Conservation (phyloP, 805 yeast species). For the Wickerhamiella hasegawae region DNA sequence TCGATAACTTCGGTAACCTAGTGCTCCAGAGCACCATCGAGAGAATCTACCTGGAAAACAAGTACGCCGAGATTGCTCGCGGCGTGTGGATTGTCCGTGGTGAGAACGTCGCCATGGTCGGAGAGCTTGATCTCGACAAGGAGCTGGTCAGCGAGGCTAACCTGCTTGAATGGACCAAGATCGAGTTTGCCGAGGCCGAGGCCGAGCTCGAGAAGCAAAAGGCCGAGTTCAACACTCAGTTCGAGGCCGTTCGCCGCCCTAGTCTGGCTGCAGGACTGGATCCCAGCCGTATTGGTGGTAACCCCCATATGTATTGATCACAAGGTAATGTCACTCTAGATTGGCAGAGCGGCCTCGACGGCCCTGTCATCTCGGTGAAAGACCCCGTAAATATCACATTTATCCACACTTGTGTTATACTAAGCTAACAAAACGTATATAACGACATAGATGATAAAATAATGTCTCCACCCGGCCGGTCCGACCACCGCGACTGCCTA, state of each 20-base stretch:
- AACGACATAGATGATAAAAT: no score
- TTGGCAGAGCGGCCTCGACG: neutral
- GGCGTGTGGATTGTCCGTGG: constrained; percentile 88
- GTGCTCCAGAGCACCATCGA: constrained; percentile 85
- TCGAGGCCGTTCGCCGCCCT: neutral
- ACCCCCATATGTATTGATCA: neutral
- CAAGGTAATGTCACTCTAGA: neutral
- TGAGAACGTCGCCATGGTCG: constrained; percentile 86
- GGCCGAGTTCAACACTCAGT: neutral
- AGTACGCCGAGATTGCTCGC: constrained; percentile 59
- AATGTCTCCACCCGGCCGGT: no score
- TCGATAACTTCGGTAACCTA: constrained; percentile 83
- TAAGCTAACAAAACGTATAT: no score
- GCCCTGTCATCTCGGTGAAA: neutral
- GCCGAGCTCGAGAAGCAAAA: constrained; percentile 16
- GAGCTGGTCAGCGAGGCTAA: constrained; percentile 37
- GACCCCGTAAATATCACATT: neutral
- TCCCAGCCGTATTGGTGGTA: neutral
- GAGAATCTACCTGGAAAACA: constrained; percentile 40
- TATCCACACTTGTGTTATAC: no score
- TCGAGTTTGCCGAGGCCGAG: constrained; percentile 50
- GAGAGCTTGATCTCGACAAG: constrained; percentile 78
- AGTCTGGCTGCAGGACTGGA: constrained; percentile 1
- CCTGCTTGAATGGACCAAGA: constrained; percentile 41
- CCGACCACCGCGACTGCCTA: no score